Evolutionary conservation across 2,329 filamentous ascomycete genomes (phyloP).

Genomic region (Magnaporthales sp.): DNA sequence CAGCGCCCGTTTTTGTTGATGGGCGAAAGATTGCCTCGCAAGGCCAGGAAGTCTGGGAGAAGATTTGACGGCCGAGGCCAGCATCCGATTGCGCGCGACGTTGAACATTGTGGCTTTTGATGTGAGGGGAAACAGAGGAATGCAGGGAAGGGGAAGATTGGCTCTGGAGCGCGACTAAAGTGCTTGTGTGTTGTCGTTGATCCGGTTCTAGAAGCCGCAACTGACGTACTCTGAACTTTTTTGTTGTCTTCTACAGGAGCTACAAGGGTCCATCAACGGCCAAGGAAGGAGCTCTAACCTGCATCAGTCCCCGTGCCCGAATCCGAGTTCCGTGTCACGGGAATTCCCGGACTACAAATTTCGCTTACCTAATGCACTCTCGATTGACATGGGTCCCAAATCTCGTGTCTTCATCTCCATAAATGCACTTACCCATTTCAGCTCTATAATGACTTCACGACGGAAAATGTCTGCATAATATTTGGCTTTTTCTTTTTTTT

Average conservation of each 20-base stretch:
- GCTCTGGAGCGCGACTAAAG: neutral
- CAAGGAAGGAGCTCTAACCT: neutral
- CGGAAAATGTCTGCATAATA: too few relatives aligned
- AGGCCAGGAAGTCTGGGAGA: conserved; percentile 52
- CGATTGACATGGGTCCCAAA: too few relatives aligned
- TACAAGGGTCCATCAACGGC: neutral
- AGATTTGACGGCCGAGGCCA: conserved; percentile 63
- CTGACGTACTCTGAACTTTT: neutral
- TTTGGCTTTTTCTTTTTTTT: too few relatives aligned
- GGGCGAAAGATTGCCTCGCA: conserved; percentile 24
- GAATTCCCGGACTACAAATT: neutral
- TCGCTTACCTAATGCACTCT: neutral
- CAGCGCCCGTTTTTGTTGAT: conserved; percentile 73
- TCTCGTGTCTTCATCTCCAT: neutral
- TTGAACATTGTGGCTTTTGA: conserved; percentile 65
- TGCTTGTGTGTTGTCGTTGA: neutral
- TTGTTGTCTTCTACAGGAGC: neutral
- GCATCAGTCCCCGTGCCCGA: neutral
- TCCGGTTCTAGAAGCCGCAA: neutral
- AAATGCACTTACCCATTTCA: too few relatives aligned
- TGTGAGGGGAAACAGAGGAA: neutral
- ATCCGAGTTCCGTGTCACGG: neutral
- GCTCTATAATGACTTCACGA: too few relatives aligned
- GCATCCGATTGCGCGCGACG: conserved; percentile 71
- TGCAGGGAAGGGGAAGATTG: neutral